Base-by-base conservation (phyloP, 2,329 filamentous ascomycete genomes). In the Aspergillus sclerotialis region DNA sequence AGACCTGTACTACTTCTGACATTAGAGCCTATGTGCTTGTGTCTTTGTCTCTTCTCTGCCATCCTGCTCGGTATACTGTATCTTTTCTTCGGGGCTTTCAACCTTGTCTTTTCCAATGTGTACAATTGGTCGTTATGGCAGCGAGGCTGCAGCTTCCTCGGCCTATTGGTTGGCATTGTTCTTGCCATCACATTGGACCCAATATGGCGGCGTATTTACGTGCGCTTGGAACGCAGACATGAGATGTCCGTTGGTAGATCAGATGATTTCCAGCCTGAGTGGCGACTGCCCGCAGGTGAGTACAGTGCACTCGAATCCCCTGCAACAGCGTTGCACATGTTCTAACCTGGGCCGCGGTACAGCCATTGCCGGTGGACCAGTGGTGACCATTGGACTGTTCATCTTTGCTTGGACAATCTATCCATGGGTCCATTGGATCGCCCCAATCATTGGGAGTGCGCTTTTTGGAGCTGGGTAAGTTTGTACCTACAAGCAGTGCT, bases 341-440 rank as follows among this genome's bases (percentile, higher is more conserved):
- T 42, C 36, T 37, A 27, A 41, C 32, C 31, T 40, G 28, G 36
- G 35, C 10, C 5, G 16, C 31, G 15, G 5, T 23, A 23, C 26
- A 64, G 63, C 80, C 13, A 82, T 89, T 33, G 56, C 72, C 6
- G 90, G 89, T n/a, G 80, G 80, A 1, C 61, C 87, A 28, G 62
- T 94, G 7, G 85, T 92, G 19, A 85, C 88, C 4, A 68, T 84
- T 36, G 85, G 86, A 5, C 64, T 96, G 11, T 94, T 95, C 60
- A 83, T 85, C 64, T 94, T 94, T 62, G 87, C 78, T 7, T 94
- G 87, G 84, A 88, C 84, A 4, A 82, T 83, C 10, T 89, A 80
- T 56, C 60, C 79, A 32, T 45, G 57, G 2, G 75, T 94, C 31
- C 82, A 86, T 61, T 90, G 80, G 80, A 82, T 85, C 41, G 72